Evolutionary conservation across 2,329 filamentous ascomycete genomes (phyloP).

Genomic region (Corynespora cassiicola): DNA sequence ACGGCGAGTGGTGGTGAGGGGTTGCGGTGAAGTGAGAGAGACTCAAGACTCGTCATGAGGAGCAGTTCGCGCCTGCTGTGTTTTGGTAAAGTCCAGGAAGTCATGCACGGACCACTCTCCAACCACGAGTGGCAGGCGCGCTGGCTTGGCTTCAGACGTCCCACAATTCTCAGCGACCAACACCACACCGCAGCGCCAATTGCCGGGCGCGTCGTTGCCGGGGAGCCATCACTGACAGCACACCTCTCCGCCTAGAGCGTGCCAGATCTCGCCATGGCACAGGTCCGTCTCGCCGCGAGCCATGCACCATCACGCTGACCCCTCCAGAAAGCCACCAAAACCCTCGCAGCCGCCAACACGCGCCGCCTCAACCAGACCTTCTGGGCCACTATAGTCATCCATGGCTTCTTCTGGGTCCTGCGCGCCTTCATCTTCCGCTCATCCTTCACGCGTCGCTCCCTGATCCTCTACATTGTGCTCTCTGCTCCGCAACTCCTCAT

Average conservation of each 20-base stretch:
- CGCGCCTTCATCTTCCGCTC: constrained; percentile 70
- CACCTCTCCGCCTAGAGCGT: background rate
- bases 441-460: constrained; percentile 58
- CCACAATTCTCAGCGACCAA: too few species aligned
- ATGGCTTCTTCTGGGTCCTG: constrained; percentile 76
- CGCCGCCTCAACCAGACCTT: constrained; percentile 82
- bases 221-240: background rate
- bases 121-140: too few species aligned
- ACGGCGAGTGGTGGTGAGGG: constrained; percentile 15
- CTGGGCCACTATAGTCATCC: constrained; percentile 73
- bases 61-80: constrained; percentile 26
- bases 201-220: background rate
- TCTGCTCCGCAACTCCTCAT: constrained; percentile 78
- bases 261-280: constrained; percentile 36
- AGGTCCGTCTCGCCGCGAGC: constrained; percentile 18
- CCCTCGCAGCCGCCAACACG: constrained; percentile 79
- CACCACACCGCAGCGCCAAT: constrained; percentile 3
- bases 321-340: constrained; percentile 59
- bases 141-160: too few species aligned
- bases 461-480: constrained; percentile 73
- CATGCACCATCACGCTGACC: too few species aligned
- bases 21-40: constrained; percentile 3
- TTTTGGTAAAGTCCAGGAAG: too few species aligned
- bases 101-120: too few species aligned
- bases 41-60: constrained; percentile 17